Evolutionary conservation across 1,139 yeast species (phyloP).

Genomic region (Candida dubliniensis): DNA sequence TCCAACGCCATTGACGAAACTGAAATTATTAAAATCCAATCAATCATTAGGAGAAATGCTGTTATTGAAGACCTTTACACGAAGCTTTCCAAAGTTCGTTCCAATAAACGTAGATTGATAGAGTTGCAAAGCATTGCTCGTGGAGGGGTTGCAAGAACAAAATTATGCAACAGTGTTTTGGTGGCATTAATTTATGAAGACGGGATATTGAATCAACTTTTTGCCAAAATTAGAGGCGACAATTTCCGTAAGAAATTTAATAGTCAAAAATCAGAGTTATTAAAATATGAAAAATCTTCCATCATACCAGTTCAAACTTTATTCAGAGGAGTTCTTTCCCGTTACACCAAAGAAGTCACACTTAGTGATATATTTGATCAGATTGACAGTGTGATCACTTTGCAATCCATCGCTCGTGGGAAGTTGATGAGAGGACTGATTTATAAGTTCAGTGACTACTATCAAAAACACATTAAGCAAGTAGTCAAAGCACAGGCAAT

Average conservation of each 20-base stretch:
- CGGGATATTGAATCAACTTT: constrained; percentile 34
- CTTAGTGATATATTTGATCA: constrained; percentile 56
- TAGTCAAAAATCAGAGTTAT: constrained; percentile 23
- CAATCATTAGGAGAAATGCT: constrained; percentile 33
- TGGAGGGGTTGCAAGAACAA: constrained; percentile 51
- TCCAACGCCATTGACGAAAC: constrained; percentile 17
- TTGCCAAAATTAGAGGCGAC: constrained; percentile 49
- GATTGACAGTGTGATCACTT: constrained; percentile 32
- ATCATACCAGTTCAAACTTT: constrained; percentile 34
- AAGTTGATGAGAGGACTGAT: constrained; percentile 34
- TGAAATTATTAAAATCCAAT: constrained; percentile 30
- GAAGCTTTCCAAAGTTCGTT: constrained; percentile 19
- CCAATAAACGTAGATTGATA: constrained; percentile 16
- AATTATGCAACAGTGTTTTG: constrained; percentile 45
- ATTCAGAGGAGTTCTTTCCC: constrained; percentile 48
- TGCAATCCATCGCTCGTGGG: constrained; percentile 58
- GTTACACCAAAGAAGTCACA: constrained; percentile 51
- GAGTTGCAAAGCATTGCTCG: constrained; percentile 55
- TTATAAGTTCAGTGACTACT: constrained; percentile 49
- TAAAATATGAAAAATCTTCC: constrained; percentile 20
- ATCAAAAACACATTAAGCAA: constrained; percentile 51
- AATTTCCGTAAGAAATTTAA: constrained; percentile 29
- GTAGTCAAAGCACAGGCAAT: constrained; percentile 74
- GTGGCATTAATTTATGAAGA: constrained; percentile 45
- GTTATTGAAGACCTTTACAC: constrained; percentile 23